These are phyloP conservation scores for Larix sibirica DNA, from an alignment of 83 land plant genomes.

Conservation along the genomic window DNA sequence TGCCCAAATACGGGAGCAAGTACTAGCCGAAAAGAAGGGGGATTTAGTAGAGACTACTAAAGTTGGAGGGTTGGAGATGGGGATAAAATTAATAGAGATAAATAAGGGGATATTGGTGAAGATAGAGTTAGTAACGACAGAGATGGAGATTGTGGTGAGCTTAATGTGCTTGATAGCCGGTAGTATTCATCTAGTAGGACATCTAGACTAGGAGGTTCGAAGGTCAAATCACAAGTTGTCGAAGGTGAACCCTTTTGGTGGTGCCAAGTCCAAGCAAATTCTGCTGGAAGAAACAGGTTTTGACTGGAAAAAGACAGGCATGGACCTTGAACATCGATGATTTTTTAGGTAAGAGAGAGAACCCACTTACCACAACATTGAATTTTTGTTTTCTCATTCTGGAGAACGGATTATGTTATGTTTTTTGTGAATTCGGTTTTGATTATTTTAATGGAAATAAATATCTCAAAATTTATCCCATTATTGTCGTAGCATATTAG, in stretches of 20 bases:
- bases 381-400: too few relatives aligned
- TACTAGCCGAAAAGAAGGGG: constrained; percentile 5
- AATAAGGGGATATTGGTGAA: not conserved
- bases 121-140: not conserved
- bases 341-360: not conserved
- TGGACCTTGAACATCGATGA: constrained; percentile 9
- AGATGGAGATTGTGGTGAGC: not conserved
- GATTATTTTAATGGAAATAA: too few relatives aligned
- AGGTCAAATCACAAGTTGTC: not conserved
- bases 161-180: not conserved
- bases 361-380: too few relatives aligned
- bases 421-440: too few relatives aligned
- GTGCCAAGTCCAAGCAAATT: constrained; percentile 13
- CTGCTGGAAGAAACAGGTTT: constrained; percentile 8
- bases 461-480: too few relatives aligned
- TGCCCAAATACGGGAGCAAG: constrained; percentile 13
- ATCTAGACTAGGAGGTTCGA: not conserved
- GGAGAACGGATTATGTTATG: too few relatives aligned
- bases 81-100: not conserved
- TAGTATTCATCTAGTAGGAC: not conserved
- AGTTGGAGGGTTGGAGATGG: not conserved
- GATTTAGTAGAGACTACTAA: not conserved
- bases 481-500: too few relatives aligned
- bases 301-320: constrained; percentile 11
- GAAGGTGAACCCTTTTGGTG: constrained; percentile 17